Conservation (phyloP, 2,329 filamentous ascomycete genomes). For the Sporothrix pseudoabietina region DNA sequence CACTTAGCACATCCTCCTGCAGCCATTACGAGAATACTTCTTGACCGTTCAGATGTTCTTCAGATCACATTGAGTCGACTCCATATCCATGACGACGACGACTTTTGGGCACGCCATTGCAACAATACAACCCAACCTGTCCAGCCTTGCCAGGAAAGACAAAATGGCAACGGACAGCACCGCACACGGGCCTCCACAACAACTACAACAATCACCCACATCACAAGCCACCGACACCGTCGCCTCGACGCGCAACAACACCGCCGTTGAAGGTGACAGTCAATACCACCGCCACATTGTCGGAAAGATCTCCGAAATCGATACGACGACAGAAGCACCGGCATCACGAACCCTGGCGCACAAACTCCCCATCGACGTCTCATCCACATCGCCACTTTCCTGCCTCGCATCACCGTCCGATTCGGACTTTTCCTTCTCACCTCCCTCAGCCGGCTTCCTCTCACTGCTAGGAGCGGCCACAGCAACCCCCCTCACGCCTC, state of each 20-base stretch:
- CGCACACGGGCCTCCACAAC: conserved; percentile 13
- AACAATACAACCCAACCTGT: not conserved
- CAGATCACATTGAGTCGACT: not conserved
- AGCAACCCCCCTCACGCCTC: conserved; percentile 26
- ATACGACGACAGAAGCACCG: not conserved
- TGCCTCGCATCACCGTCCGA: conserved; percentile 24
- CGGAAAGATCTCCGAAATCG: not conserved
- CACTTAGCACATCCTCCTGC: not conserved
- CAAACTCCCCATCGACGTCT: not conserved
- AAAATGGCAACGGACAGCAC: conserved; percentile 14
- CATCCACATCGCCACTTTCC: conserved; percentile 26
- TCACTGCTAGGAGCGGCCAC: conserved; percentile 19
- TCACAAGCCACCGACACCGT: not conserved
- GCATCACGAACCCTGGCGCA: not conserved
- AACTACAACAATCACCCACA: not conserved
- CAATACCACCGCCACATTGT: not conserved
- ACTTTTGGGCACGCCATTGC: not conserved
- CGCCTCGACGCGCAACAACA: not conserved
- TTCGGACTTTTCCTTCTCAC: conserved; percentile 30
- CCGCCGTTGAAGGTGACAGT: not conserved
- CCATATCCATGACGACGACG: not conserved
- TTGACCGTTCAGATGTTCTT: conserved; percentile 14
- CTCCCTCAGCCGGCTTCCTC: conserved; percentile 22
- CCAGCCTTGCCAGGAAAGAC: not conserved
- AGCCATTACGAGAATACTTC: not conserved